A percentile compares a stretch with the other conserved stretches of the same genome.
Conservation (phyloP, 768 basidiomycete genomes). For the Mycena albidolilacea region DNA sequence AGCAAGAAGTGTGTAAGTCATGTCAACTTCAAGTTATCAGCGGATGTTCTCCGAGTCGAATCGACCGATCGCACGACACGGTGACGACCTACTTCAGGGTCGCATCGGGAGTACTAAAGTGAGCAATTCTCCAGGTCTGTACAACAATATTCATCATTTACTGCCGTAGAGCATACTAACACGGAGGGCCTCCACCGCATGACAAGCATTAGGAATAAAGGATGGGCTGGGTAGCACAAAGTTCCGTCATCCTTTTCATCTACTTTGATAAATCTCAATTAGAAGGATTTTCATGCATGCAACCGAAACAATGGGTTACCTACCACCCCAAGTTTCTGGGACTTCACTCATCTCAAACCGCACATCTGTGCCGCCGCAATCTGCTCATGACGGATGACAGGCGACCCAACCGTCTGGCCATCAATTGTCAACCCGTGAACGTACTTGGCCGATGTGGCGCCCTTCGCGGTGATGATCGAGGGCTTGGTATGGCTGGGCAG, state of each 20-base stretch:
- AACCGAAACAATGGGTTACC: background rate
- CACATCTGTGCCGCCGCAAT: slow-evolving; percentile 63
- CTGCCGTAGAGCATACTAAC: background rate
- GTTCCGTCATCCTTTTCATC: background rate
- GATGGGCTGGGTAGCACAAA: background rate
- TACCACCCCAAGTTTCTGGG: slow-evolving; percentile 59
- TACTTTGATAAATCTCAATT: background rate
- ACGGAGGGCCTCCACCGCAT: background rate
- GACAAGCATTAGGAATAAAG: slow-evolving; percentile 2
- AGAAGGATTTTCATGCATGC: background rate
- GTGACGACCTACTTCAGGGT: no score
- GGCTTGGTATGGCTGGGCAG: slow-evolving; percentile 59
- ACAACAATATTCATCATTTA: no score
- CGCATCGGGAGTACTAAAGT: no score
- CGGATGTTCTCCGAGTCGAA: no score
- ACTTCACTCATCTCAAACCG: slow-evolving; percentile 75
- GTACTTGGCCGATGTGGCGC: slow-evolving; percentile 73
- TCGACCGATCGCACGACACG: no score
- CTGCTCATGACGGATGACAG: slow-evolving; percentile 74
- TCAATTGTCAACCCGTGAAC: slow-evolving; percentile 73
- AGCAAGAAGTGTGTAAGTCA: no score
- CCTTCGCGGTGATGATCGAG: slow-evolving; percentile 68
- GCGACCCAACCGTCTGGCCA: slow-evolving; percentile 57
- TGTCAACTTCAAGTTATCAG: no score
- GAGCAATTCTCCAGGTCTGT: no score